Percentiles rank a stretch among this genome's conserved stretches.
phyloP scores from a whole-genome alignment of 768 basidiomycete genomes.

The Steccherinum ochraceum region DNA sequence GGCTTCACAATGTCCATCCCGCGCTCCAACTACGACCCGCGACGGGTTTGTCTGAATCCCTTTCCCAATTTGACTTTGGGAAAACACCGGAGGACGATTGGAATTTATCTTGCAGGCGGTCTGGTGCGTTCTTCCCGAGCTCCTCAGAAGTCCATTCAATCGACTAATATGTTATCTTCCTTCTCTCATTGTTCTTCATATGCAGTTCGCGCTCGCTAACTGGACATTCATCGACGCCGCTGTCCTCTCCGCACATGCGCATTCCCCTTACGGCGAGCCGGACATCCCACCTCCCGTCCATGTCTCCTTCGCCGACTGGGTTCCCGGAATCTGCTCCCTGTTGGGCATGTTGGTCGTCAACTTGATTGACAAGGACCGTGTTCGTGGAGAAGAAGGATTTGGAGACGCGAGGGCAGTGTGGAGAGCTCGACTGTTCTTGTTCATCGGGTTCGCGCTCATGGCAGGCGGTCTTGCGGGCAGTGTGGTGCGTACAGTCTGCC shows the following conservation, averaged over 20 bases:
- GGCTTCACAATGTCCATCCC: conserved; percentile 67
- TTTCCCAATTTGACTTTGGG: conserved; percentile 74
- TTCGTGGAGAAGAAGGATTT: conserved; percentile 73
- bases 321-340: conserved; percentile 91
- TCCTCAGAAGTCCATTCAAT: neutral
- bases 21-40: conserved; percentile 74
- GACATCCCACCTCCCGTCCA: conserved; percentile 68
- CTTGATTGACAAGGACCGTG: conserved; percentile 89
- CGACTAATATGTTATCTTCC: conserved; percentile 6
- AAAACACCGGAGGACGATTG: conserved; percentile 73
- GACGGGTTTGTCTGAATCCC: conserved; percentile 82
- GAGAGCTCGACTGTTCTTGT: conserved; percentile 85
- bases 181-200: conserved; percentile 1
- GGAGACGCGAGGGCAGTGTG: conserved; percentile 84
- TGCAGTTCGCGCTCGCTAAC: conserved; percentile 92
- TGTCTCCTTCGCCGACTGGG: conserved; percentile 93
- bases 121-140: conserved; percentile 55
- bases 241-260: conserved; percentile 83
- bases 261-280: conserved; percentile 64
- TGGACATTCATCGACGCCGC: conserved; percentile 95
- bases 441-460: conserved; percentile 95
- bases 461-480: conserved; percentile 97
- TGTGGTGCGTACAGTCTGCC: conserved; percentile 54
- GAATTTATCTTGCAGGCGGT: conserved; percentile 88
- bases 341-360: conserved; percentile 91